Percentiles rank a stretch among this genome's conserved stretches.
Evolutionary conservation across 208 protist species (phyloP).

Genomic region (Acanthamoeba castellanii): DNA sequence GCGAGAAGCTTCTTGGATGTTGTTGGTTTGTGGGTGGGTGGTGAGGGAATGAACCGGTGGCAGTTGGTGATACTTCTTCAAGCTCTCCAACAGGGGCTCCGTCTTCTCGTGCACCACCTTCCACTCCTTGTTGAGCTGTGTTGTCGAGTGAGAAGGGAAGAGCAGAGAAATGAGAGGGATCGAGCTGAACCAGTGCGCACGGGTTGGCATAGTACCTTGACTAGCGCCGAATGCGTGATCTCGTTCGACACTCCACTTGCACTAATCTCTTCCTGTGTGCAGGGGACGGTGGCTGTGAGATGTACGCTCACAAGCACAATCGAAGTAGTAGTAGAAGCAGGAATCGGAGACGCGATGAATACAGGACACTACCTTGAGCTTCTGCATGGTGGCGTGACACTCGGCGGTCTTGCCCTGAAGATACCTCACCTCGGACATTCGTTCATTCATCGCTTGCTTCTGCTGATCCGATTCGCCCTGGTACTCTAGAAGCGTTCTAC

Average conservation of each 20-base stretch:
- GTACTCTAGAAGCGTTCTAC: neutral
- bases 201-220: neutral
- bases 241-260: slow-evolving; percentile 26
- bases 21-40: neutral
- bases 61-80: slow-evolving; percentile 44
- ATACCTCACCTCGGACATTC: neutral
- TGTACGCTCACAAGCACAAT: neutral
- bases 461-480: neutral
- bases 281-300: neutral
- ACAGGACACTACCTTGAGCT: neutral
- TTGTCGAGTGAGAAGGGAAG: neutral
- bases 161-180: neutral
- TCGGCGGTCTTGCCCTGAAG: slow-evolving; percentile 43
- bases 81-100: neutral
- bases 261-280: slow-evolving; percentile 19
- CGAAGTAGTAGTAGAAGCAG: too few relatives aligned
- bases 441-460: slow-evolving; percentile 27
- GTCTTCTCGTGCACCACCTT: slow-evolving; percentile 35
- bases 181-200: too few relatives aligned
- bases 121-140: slow-evolving; percentile 30
- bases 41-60: neutral
- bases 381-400: slow-evolving; percentile 37
- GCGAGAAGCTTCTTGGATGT: too few relatives aligned
- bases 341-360: too few relatives aligned
- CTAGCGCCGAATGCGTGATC: slow-evolving; percentile 7